Evolutionary conservation across 2,329 filamentous ascomycete genomes (phyloP).

Genomic region (Fusarium avenaceum): DNA sequence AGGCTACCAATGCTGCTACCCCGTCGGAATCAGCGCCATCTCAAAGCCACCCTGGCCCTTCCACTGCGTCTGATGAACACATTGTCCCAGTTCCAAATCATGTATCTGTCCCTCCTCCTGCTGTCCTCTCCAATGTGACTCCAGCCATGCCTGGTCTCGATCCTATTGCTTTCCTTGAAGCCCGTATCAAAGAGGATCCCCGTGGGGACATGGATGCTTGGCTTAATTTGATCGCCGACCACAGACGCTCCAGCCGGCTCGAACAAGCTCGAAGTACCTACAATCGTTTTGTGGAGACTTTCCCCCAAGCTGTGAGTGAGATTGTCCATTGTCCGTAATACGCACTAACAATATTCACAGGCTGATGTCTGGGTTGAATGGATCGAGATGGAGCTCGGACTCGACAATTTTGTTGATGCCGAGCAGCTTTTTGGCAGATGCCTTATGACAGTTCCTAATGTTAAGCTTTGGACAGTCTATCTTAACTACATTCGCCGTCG

Average conservation of each 20-base stretch:
- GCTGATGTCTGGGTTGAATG: conserved; percentile 93
- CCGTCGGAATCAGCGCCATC: conserved; percentile 27
- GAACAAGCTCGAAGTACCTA: conserved; percentile 86
- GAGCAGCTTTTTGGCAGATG: conserved; percentile 88
- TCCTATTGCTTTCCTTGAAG: conserved; percentile 84
- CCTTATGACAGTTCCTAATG: conserved; percentile 82
- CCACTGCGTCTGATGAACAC: conserved; percentile 44
- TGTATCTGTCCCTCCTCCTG: conserved; percentile 36
- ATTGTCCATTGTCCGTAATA: not conserved
- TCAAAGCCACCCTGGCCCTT: conserved; percentile 32
- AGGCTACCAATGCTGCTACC: conserved; percentile 45
- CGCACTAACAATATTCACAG: conserved; percentile 63
- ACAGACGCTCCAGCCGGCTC: conserved; percentile 83
- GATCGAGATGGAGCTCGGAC: conserved; percentile 87
- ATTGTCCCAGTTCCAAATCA: conserved; percentile 33
- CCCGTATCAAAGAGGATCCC: conserved; percentile 91
- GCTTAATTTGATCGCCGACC: conserved; percentile 87
- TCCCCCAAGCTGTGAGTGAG: conserved; percentile 87
- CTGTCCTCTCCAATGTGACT: conserved; percentile 52
- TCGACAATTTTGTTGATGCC: conserved; percentile 84
- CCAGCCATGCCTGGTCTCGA: conserved; percentile 67
- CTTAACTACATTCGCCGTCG: conserved; percentile 94
- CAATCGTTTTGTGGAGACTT: conserved; percentile 87
- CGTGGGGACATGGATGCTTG: conserved; percentile 94
- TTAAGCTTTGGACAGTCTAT: conserved; percentile 92